Base-by-base conservation (phyloP, 106 monocot species). In the Dendrobium chrysotoxum region DNA sequence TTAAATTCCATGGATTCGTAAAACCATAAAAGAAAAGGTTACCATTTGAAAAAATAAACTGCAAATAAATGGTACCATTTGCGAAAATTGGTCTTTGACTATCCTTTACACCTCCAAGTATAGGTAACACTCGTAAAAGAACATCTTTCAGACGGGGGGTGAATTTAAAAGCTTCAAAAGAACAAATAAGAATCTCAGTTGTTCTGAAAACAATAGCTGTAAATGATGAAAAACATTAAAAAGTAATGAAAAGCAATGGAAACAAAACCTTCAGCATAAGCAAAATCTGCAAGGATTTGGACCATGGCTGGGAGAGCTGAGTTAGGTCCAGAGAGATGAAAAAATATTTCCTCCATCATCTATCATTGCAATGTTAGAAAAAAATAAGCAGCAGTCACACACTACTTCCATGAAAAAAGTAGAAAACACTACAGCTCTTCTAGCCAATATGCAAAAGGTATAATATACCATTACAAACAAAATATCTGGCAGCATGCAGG, bases 301-400 rank as follows among this genome's bases (percentile, higher is more conserved):
- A 99, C 89, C 91, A 99, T 93, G 61, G 95, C 79, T 81, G 92
- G 95, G 58, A 91, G 30, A 82, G 93, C 87, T 75, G 89, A 88
- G 88, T 80, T 91, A 75, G 95, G 82, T 76, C 96, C 98, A 85
- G 98, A 88, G 11, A 99, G 54, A 75, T 99, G 91, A 83, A 87
- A 88, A 87, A 95, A 99, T 79, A 99, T 80, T 86, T 99, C 98
- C 79, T 92, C 98, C 95, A 99, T 93, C 92, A 99, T 91, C 98
- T 95, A 64, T 28, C 55, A 75, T 55, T 16, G 71, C 26, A 41
- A 20, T 42, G 74, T 41, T 3, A 74, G 74, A 39, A 74, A 18
- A 18, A 40, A 70, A 35, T 4, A 4, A 6, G 35, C 70, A 67
- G 23, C 28, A 70, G 31, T 70, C 31, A 31, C 21, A 6, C 35